Conservation (phyloP, 2,329 filamentous ascomycete genomes). For the Microdochium nivale region DNA sequence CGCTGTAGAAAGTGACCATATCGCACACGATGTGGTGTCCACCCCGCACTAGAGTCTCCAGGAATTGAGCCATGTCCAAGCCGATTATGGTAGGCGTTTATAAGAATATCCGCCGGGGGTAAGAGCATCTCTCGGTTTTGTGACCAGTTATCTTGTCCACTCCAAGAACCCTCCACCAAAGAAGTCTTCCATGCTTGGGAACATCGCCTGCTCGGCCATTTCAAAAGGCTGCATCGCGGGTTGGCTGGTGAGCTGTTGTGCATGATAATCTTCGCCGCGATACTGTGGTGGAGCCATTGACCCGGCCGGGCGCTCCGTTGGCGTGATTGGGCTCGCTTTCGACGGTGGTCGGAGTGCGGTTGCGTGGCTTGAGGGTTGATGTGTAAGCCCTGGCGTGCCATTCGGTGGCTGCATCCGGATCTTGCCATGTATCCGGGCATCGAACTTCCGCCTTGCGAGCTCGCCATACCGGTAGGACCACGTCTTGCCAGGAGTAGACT, state of each 20-base stretch:
- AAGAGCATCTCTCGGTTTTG: too few relatives aligned
- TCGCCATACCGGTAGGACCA: constrained; percentile 21
- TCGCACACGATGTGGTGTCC: not conserved
- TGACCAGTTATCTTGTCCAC: not conserved
- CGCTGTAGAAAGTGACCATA: not conserved
- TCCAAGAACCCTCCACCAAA: constrained; percentile 22
- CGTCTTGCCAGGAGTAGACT: constrained; percentile 17
- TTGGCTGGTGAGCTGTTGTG: constrained; percentile 2
- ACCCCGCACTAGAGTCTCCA: not conserved
- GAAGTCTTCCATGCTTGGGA: constrained; percentile 23
- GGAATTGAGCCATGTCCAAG: not conserved
- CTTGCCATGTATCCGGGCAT: constrained; percentile 12
- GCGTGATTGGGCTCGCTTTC: not conserved
- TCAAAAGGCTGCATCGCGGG: constrained; percentile 7
- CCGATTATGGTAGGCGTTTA: not conserved
- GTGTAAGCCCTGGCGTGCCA: constrained; percentile 1
- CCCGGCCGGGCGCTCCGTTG: not conserved
- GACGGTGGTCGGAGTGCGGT: not conserved
- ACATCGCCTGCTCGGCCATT: constrained; percentile 13
- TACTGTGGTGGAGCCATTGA: constrained; percentile 1
- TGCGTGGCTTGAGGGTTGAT: not conserved
- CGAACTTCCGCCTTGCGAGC: constrained; percentile 17
- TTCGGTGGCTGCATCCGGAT: not conserved
- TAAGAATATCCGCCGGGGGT: not conserved
- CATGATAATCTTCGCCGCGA: constrained; percentile 2